Base-by-base conservation (phyloP, 345 rosid genomes). In the Gossypium australe region DNA sequence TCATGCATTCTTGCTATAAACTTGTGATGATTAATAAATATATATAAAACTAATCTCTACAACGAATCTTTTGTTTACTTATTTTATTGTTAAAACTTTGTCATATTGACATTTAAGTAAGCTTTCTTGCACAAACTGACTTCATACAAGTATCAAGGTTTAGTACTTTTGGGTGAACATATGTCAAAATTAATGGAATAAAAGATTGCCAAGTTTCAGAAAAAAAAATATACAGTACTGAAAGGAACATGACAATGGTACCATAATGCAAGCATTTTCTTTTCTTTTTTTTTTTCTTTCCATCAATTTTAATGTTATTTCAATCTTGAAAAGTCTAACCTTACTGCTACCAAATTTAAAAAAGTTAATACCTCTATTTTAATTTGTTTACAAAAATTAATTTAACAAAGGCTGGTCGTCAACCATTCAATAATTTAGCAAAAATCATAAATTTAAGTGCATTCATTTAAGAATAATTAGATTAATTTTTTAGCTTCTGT, bases 11-110 rank as follows among this genome's bases (percentile, higher is more conserved):
- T n/a, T 53, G 2, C n/a, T 53, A 5, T n/a, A 17, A 53, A 17
- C 70, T 71, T 73, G 77, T 72, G 77, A 85, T 85, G 82, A 85
- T 80, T 77, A 81, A 73, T 2, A 14, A 47, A 22, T 69, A 13
- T 69, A 13, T 69, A 73, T 52, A 41, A 65, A 73, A 69, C 41
- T 75, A 71, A 65, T 20, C 51, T 48, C 45, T 11, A 11, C 24
- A 29, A 27, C 52, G 55, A 65, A 78, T 52, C 75, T 84, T 4
- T 51, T 22, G 60, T 14, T 0, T 2, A 17, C 10, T 62, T 61
- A 61, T 75, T 63, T 65, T 56, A 75, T 51, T 75, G 45, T 45
- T 43, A 25, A 34, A 71, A 38, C 65, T 78, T 58, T 69, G 76
- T 70, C 80, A 65, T 73, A 47, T 48, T 67, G 66, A 47, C 20